Base-by-base conservation (phyloP, 1,139 yeast genomes). In the Pichia sp. region DNA sequence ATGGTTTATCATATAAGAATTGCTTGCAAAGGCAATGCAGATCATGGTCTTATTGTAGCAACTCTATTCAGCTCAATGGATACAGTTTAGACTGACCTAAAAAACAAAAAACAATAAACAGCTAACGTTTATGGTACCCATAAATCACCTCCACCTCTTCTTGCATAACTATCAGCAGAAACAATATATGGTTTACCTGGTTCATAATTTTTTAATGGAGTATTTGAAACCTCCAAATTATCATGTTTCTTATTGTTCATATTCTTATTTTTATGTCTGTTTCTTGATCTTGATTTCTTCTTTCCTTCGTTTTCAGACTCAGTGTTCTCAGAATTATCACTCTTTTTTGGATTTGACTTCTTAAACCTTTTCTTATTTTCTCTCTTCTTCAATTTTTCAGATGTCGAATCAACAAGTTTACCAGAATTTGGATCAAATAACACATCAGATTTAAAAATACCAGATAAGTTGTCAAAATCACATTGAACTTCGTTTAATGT, bases 401-500 rank as follows among this genome's bases (percentile, higher is more conserved):
- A 8, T n/a, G 9, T 35, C 18, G 41, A 34, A 20, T 46, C 41
- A 30, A 40, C 44, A 12, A 49, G 32, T n/a, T 25, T 29, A 18
- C 50, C 50, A 6, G 52, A 44, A 30, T 13, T 26, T 5, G 53
- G 53, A 41, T 50, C 53, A 44, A 44, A 50, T 11, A 50, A 42
- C 40, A 50, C 45, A 13, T 50, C 48, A 7, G 44, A 7, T 29
- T 38, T 42, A 5, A 15, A 11, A 15, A 8, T 27, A 29, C 46
- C 46, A 11, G 48, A 44, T 20, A 30, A 42, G 6, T 26, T 42
- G 23, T 56, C 56, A 20, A 61, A 40, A 13, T 48, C 44, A 1
- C 42, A 47, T 53, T 79, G 81, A 1, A 80, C 79, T 56, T 77
- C 79, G 52, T 72, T 74, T 16, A 79, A 70, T 53, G 74, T 75